These are phyloP conservation scores for Hymenoscyphus albidus DNA, from an alignment of 2,329 filamentous ascomycete species.

Conservation along the genomic window DNA sequence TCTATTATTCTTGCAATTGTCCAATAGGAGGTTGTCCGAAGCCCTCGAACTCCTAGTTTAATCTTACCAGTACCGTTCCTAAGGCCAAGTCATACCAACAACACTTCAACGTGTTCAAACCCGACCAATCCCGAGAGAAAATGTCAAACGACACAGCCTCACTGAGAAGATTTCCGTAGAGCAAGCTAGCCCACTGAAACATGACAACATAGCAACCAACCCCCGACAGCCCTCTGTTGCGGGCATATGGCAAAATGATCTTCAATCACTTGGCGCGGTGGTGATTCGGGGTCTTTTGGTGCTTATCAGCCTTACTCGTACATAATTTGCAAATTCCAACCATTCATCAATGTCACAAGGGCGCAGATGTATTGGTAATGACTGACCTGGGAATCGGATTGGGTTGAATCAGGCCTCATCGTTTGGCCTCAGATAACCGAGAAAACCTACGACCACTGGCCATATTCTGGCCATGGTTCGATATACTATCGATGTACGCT, in stretches of 20 bases:
- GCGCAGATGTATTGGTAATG: background rate
- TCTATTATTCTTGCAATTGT: background rate
- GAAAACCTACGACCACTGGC: too few species aligned
- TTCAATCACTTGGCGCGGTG: background rate
- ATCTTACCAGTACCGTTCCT: background rate
- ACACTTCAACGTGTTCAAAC: background rate
- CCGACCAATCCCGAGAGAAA: background rate
- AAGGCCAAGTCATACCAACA: background rate
- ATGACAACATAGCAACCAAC: background rate
- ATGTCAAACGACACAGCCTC: conserved; percentile 1
- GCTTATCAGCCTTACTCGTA: background rate
- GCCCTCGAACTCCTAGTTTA: too few species aligned
- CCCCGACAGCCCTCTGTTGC: background rate
- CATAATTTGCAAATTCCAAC: background rate
- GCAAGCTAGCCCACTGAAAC: background rate
- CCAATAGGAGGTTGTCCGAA: background rate
- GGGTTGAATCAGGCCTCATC: background rate
- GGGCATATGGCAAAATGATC: background rate
- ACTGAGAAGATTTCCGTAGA: background rate
- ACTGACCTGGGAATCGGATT: background rate
- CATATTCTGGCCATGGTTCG: too few species aligned
- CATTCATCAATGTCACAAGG: conserved; percentile 1
- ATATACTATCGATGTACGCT: too few species aligned
- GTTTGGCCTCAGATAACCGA: background rate
- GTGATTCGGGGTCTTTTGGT: background rate